Conservation (phyloP, 2,329 filamentous ascomycete genomes). For the Cytospora piceae region DNA sequence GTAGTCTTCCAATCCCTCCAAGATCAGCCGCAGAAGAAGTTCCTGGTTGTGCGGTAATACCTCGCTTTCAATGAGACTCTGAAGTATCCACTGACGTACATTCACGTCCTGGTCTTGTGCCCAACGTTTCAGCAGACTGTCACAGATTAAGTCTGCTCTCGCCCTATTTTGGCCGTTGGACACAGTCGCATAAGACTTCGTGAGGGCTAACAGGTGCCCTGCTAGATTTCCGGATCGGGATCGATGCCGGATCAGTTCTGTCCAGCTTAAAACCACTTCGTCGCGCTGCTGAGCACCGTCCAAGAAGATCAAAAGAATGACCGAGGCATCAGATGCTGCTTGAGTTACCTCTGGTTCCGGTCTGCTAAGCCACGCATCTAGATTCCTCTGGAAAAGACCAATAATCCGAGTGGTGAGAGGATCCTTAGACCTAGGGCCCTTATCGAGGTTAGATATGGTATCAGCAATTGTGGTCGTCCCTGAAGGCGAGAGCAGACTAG, state of each 20-base stretch:
- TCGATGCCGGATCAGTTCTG: conserved; percentile 44
- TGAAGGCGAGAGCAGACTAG: conserved; percentile 17
- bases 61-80: conserved; percentile 54
- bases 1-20: conserved; percentile 79
- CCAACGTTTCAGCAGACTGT: conserved; percentile 59
- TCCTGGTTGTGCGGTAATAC: conserved; percentile 47
- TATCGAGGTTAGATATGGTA: conserved; percentile 7
- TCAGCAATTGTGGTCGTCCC: not conserved
- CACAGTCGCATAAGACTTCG: conserved; percentile 52
- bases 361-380: conserved; percentile 53
- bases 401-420: conserved; percentile 6
- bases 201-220: conserved; percentile 58
- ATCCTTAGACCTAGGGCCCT: not conserved
- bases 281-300: conserved; percentile 40
- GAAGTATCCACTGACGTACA: conserved; percentile 58
- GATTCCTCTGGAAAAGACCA: conserved; percentile 38
- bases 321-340: conserved; percentile 54
- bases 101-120: conserved; percentile 52
- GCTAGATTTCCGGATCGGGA: conserved; percentile 45
- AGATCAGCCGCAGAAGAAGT: conserved; percentile 51
- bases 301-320: conserved; percentile 54
- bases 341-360: conserved; percentile 55
- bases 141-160: conserved; percentile 40
- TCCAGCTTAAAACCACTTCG: conserved; percentile 52
- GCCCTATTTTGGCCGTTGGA: conserved; percentile 31